Evolutionary conservation across 371 early-diverging fungal species (phyloP).

Genomic region (Dinochytrium kinnereticum): DNA sequence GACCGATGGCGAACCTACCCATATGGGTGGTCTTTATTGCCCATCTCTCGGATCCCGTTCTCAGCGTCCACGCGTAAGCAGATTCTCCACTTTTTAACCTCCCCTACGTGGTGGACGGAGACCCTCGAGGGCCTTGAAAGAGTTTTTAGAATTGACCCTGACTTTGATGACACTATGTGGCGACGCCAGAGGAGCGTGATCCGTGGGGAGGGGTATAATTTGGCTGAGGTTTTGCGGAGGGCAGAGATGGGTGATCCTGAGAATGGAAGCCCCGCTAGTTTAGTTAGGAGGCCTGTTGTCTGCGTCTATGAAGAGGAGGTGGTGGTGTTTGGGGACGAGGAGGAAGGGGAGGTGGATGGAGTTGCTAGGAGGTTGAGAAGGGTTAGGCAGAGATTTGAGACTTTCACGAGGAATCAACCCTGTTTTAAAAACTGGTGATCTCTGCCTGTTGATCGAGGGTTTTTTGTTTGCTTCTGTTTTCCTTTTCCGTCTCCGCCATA

Average conservation of each 20-base stretch:
- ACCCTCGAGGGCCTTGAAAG: slow-evolving; percentile 68
- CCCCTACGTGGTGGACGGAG: slow-evolving; percentile 79
- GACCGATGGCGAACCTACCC: slow-evolving; percentile 90
- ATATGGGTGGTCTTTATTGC: slow-evolving; percentile 78
- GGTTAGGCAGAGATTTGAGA: slow-evolving; percentile 51
- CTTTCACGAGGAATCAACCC: slow-evolving; percentile 48
- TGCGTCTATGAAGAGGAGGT: slow-evolving; percentile 53
- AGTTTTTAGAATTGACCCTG: slow-evolving; percentile 65
- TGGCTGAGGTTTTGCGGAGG: slow-evolving; percentile 69
- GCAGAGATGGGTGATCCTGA: slow-evolving; percentile 29
- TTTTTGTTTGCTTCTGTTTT: background rate
- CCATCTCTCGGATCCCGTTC: slow-evolving; percentile 69
- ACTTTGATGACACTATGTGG: slow-evolving; percentile 84
- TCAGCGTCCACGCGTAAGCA: slow-evolving; percentile 67
- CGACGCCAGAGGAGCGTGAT: slow-evolving; percentile 80
- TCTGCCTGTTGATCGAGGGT: background rate
- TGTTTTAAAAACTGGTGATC: slow-evolving; percentile 44
- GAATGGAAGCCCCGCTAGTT: slow-evolving; percentile 46
- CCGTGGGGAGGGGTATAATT: slow-evolving; percentile 85
- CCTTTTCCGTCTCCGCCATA: no score
- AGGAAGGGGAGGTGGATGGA: slow-evolving; percentile 31
- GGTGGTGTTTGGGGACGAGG: slow-evolving; percentile 25
- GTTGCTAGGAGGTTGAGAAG: slow-evolving; percentile 31
- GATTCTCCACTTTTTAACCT: slow-evolving; percentile 71
- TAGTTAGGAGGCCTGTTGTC: slow-evolving; percentile 54